Percentiles rank a stretch among this genome's conserved stretches.
These are phyloP conservation scores for Macrolepiota dolichaula DNA, from an alignment of 768 basidiomycete genomes.

Conservation along the genomic window DNA sequence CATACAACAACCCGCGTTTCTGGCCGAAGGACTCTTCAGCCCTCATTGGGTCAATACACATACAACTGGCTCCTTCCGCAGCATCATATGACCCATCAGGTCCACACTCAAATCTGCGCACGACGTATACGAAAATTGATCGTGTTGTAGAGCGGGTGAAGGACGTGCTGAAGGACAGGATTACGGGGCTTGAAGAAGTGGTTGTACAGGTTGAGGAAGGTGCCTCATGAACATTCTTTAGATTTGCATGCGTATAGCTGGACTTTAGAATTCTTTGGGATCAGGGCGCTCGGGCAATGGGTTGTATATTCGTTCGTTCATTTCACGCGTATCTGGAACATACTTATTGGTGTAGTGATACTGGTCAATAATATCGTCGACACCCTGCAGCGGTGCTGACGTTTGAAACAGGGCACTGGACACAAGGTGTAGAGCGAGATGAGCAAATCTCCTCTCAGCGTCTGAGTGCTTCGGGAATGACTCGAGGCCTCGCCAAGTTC, in stretches of 20 bases:
- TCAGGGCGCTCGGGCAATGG: not conserved
- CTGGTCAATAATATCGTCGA: not conserved
- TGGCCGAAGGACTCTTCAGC: constrained; percentile 93
- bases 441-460: no score
- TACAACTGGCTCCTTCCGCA: constrained; percentile 72
- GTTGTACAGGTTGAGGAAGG: constrained; percentile 79
- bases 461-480: no score
- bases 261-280: not conserved
- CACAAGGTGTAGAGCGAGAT: no score
- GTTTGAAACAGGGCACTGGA: not conserved
- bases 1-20: constrained; percentile 80
- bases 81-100: constrained; percentile 53
- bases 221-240: not conserved
- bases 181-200: constrained; percentile 83
- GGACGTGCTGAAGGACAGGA: constrained; percentile 61
- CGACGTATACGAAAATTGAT: constrained; percentile 61
- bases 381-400: not conserved
- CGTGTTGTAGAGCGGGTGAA: constrained; percentile 77
- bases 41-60: constrained; percentile 87
- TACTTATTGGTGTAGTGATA: not conserved
- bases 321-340: not conserved
- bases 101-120: constrained; percentile 43
- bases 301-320: not conserved
- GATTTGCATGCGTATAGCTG: not conserved
- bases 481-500: no score